phyloP scores from a whole-genome alignment of 805 yeast genomes.

The Teunomyces kruisii region DNA sequence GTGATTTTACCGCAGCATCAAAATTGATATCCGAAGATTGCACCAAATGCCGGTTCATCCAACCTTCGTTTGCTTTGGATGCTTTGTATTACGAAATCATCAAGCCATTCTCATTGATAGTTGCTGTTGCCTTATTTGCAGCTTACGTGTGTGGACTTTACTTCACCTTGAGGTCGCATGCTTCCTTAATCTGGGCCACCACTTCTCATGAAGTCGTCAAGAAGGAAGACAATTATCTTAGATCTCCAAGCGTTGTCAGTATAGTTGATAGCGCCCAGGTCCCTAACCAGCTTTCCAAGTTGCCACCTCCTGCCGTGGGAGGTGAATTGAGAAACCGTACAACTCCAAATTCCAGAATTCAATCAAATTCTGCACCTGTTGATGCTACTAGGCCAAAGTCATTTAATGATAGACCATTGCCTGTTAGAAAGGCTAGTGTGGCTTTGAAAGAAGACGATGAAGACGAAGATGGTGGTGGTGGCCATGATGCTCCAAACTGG shows the following conservation, averaged over 20 bases:
- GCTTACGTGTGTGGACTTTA: conserved; percentile 87
- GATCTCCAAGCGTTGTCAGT: conserved; percentile 42
- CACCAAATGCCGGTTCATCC: conserved; percentile 71
- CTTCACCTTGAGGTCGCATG: conserved; percentile 94
- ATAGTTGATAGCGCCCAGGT: conserved; percentile 7
- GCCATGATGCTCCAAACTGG: conserved; percentile 98
- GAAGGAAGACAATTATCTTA: conserved; percentile 18
- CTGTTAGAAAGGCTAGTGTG: conserved; percentile 2
- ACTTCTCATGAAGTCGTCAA: conserved; percentile 35
- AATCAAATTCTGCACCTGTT: conserved; percentile 20
- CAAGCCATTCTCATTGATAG: conserved; percentile 77
- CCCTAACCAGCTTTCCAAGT: background rate
- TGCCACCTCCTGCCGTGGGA: conserved; percentile 1
- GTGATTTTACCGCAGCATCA: conserved; percentile 30
- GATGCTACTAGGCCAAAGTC: conserved; percentile 12
- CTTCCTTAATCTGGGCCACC: conserved; percentile 90
- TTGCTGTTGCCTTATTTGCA: conserved; percentile 76
- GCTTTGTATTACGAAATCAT: conserved; percentile 63
- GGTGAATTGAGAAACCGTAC: background rate
- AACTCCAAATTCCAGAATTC: conserved; percentile 6
- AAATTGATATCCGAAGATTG: conserved; percentile 43
- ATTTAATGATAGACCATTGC: background rate
- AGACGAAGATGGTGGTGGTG: conserved; percentile 34
- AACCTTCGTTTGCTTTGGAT: conserved; percentile 73
- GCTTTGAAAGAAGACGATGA: conserved; percentile 5